These are phyloP conservation scores for Rhinocladiella similis DNA, from an alignment of 2,329 filamentous ascomycete species.

Conservation along the genomic window DNA sequence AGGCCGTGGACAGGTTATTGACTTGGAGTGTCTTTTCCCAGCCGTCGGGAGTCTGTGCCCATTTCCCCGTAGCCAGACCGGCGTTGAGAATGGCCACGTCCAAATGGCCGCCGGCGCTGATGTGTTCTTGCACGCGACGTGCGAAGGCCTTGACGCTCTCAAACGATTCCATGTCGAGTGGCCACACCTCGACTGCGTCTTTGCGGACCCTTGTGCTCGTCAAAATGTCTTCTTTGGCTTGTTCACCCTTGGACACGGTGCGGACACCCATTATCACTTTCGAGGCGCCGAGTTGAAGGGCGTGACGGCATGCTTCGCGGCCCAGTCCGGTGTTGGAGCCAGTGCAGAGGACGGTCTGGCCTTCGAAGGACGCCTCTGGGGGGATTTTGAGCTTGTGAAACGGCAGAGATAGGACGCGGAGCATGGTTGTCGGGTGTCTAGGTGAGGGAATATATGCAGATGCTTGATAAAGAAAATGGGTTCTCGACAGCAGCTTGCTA, in stretches of 20 bases:
- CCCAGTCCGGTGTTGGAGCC: constrained; percentile 47
- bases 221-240: constrained; percentile 37
- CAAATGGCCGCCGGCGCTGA: constrained; percentile 31
- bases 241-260: constrained; percentile 37
- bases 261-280: constrained; percentile 49
- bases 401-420: constrained; percentile 49
- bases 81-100: constrained; percentile 45
- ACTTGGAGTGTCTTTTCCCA: constrained; percentile 52
- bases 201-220: constrained; percentile 23
- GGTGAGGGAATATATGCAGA: too few relatives aligned
- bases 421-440: not conserved
- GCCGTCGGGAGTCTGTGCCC: constrained; percentile 39
- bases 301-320: constrained; percentile 44
- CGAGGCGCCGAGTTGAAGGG: constrained; percentile 41
- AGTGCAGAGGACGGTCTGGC: constrained; percentile 43
- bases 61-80: constrained; percentile 40
- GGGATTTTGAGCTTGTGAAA: not conserved
- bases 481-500: too few relatives aligned
- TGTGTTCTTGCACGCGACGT: constrained; percentile 24
- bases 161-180: constrained; percentile 39
- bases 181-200: constrained; percentile 39
- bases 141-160: constrained; percentile 39
- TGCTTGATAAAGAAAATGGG: too few relatives aligned
- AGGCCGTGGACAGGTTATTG: constrained; percentile 27
- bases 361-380: not conserved